phyloP scores from a whole-genome alignment of 106 monocot genomes.

The Allium cepa region DNA sequence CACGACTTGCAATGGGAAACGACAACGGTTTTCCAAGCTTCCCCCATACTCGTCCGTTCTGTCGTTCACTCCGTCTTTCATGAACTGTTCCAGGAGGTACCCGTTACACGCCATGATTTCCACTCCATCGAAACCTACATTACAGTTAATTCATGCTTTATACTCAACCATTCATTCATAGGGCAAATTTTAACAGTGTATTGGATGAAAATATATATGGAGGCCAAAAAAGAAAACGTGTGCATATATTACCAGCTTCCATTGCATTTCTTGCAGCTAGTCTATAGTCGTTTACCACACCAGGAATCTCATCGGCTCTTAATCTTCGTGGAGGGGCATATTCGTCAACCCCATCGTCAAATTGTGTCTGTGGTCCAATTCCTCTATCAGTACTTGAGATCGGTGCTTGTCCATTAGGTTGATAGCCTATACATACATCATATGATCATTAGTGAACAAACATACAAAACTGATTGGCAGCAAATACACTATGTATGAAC shows the following conservation, averaged over 20 bases:
- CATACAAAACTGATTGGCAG: no score
- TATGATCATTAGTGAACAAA: neutral
- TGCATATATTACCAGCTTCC: constrained; percentile 25
- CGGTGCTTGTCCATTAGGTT: constrained; percentile 1
- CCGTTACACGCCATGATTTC: constrained; percentile 59
- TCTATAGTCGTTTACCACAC: constrained; percentile 43
- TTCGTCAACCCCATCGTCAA: constrained; percentile 15
- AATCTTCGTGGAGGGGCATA: constrained; percentile 22
- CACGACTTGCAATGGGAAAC: constrained; percentile 43
- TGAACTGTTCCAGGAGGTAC: constrained; percentile 47
- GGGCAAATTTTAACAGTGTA: no score
- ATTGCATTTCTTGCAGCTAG: constrained; percentile 9
- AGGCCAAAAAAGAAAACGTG: constrained; percentile 17
- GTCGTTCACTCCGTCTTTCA: constrained; percentile 41
- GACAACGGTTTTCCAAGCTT: constrained; percentile 50
- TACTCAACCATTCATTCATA: no score
- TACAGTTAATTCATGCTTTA: neutral
- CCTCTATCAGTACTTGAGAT: constrained; percentile 35
- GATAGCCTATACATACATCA: no score
- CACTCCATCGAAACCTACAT: constrained; percentile 56
- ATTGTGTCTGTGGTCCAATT: constrained; percentile 2
- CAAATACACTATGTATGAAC: neutral
- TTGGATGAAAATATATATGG: no score
- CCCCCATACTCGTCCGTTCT: constrained; percentile 51
- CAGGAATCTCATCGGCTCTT: constrained; percentile 38